Percentiles rank a stretch among this genome's conserved stretches.
Evolutionary conservation across 1,139 yeast genomes (phyloP).

Genomic region (Saccharomyces pastorianus): DNA sequence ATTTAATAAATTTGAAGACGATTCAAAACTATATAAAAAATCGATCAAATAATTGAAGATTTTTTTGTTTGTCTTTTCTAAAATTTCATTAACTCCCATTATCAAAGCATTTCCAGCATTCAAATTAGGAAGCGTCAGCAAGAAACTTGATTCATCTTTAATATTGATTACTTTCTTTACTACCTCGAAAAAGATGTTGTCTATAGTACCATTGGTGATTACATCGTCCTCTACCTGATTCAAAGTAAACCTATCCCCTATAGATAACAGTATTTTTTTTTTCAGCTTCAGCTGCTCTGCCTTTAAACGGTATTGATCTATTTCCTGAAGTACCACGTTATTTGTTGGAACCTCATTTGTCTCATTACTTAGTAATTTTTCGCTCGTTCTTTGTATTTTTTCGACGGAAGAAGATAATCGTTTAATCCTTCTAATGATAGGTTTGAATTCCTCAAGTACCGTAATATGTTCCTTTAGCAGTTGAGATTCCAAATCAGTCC

Average conservation of each 20-base stretch:
- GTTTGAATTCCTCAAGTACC: conserved; percentile 54
- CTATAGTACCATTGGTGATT: conserved; percentile 39
- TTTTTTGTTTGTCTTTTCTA: conserved; percentile 32
- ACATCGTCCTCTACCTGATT: conserved; percentile 64
- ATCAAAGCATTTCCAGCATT: conserved; percentile 63
- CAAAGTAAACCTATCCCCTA: conserved; percentile 59
- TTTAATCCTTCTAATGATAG: conserved; percentile 38
- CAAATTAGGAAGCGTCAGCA: conserved; percentile 63
- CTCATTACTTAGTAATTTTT: conserved; percentile 28
- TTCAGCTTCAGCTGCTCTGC: conserved; percentile 39
- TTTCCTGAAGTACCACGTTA: conserved; percentile 4
- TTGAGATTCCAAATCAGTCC: conserved; percentile 67
- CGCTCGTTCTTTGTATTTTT: conserved; percentile 39
- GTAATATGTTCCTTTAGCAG: conserved; percentile 53
- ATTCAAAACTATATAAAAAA: conserved; percentile 27
- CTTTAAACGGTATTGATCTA: conserved; percentile 10
- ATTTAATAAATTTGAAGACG: conserved; percentile 12
- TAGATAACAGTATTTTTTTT: conserved; percentile 47
- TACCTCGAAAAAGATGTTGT: conserved; percentile 53
- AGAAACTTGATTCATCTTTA: conserved; percentile 52
- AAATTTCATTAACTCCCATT: conserved; percentile 44
- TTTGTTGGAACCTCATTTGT: background rate
- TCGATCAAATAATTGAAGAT: conserved; percentile 32
- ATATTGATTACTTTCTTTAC: conserved; percentile 57
- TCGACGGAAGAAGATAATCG: conserved; percentile 37